Percentiles rank a stretch among this genome's conserved stretches.
phyloP scores from a whole-genome alignment of 148 eudicot species.

The Amaranthus palmeri region DNA sequence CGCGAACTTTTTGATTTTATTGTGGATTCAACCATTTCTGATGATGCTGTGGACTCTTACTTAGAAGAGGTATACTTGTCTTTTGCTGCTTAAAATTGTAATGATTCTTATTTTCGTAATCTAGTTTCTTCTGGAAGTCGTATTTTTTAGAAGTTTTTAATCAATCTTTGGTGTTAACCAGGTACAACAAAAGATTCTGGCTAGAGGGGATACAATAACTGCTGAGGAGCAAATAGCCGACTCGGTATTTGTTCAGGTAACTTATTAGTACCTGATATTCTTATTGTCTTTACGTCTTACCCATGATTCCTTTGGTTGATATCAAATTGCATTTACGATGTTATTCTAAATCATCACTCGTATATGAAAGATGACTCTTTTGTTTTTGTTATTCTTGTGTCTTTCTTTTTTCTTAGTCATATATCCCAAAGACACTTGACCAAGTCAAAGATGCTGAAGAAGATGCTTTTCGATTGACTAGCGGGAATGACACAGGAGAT shows the following conservation, averaged over 20 bases:
- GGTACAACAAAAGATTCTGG: conserved; percentile 80
- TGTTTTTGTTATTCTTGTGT: not conserved
- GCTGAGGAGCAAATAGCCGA: conserved; percentile 88
- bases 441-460: conserved; percentile 78
- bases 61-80: conserved; percentile 63
- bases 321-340: not conserved
- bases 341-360: not conserved
- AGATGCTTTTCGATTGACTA: conserved; percentile 62
- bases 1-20: conserved; percentile 91
- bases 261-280: not conserved
- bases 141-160: not conserved
- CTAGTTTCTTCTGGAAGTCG: not conserved
- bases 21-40: conserved; percentile 73
- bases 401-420: conserved; percentile 43
- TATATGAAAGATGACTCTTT: not conserved
- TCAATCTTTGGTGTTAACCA: conserved; percentile 15
- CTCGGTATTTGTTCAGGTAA: conserved; percentile 79
- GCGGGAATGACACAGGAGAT: conserved; percentile 65
- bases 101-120: not conserved
- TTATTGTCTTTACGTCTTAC: not conserved
- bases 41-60: conserved; percentile 73
- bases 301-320: not conserved
- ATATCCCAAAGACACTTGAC: conserved; percentile 76
- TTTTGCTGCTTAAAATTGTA: not conserved
- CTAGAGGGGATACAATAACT: conserved; percentile 65